Percentiles rank a stretch among this genome's conserved stretches.
phyloP scores from a whole-genome alignment of 768 basidiomycete genomes.

The Nevesoporus exiguus region DNA sequence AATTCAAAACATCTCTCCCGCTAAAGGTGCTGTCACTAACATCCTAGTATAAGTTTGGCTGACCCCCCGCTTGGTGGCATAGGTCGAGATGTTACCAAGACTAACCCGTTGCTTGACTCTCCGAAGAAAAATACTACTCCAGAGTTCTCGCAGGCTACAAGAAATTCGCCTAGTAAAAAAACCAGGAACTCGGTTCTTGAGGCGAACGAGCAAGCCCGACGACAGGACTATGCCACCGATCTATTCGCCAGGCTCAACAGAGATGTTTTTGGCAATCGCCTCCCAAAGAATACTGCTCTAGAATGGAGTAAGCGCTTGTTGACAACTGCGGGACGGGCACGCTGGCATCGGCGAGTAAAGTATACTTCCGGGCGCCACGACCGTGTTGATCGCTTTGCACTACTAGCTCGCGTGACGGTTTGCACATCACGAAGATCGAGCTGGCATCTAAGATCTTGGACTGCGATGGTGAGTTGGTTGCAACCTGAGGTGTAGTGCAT shows the following conservation, averaged over 20 bases:
- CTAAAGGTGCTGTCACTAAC: neutral
- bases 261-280: slow-evolving; percentile 48
- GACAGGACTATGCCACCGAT: slow-evolving; percentile 50
- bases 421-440: slow-evolving; percentile 63
- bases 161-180: slow-evolving; percentile 22
- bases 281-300: slow-evolving; percentile 55
- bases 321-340: slow-evolving; percentile 69
- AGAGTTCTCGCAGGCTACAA: neutral
- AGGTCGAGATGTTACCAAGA: slow-evolving; percentile 8
- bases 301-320: slow-evolving; percentile 65
- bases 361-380: neutral
- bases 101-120: slow-evolving; percentile 7
- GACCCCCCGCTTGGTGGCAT: neutral
- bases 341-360: slow-evolving; percentile 50
- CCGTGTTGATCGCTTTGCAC: slow-evolving; percentile 2
- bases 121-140: slow-evolving; percentile 7
- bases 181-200: slow-evolving; percentile 28
- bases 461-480: slow-evolving; percentile 52
- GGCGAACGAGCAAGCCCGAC: slow-evolving; percentile 42
- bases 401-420: slow-evolving; percentile 52
- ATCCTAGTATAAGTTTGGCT: neutral
- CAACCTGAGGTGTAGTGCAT: neutral
- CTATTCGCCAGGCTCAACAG: slow-evolving; percentile 62
- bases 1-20: slow-evolving; percentile 22
- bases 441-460: slow-evolving; percentile 82